Base-by-base conservation (phyloP, 192 early-diverging fungal species). In the Linnemannia exigua region DNA sequence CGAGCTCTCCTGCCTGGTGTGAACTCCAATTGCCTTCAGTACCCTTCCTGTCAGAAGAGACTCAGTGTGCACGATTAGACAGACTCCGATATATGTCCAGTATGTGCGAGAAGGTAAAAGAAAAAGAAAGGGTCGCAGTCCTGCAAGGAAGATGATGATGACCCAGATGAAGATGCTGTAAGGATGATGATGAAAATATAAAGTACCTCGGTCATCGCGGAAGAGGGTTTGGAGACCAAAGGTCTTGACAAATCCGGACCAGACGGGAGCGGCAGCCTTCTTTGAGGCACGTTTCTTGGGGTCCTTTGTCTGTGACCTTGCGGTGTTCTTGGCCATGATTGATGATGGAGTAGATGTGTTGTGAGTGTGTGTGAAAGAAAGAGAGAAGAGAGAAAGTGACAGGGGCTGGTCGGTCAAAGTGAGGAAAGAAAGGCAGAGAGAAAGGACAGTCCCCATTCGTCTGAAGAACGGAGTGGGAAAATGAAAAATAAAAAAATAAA, bases 221-320 rank as follows among this genome's bases (percentile, higher is more conserved):
- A 84, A 84, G 52, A 79, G 2, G 7, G n/a, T 63, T 25, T 79
- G 46, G 46, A 84, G 72, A 41, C 63, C 66, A 11, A 74, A 35
- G 37, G 72, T 0, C 68, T 84, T 84, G 66, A 84, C 82, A 31
- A 84, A 36, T 67, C 82, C 82, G n/a, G 22, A 11, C 50, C 74
- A 84, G 51, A 84, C 82, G 1, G 82, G 82, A 3, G 82, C 82
- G 36, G 58, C 61, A 6, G 82, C 72, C 77, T 79, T 79, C 82
- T 84, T 84, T 51, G 15, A 25, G 22, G 70, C 52, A 14, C 82
- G 71, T 76, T 84, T 84, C 73, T 84, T 84, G 72, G 47, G 36
- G 36, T 54, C 63, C 72, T 80, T 80, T 48, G n/a, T n/a, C 2
- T 52, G 46, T 33, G 72, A 41, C 82, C 50, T 74, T 63, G 54